Percentiles rank a stretch among this genome's conserved stretches.
Evolutionary conservation across 2,329 filamentous ascomycete species (phyloP).

Genomic region (Ploettnerulaceae sp.): DNA sequence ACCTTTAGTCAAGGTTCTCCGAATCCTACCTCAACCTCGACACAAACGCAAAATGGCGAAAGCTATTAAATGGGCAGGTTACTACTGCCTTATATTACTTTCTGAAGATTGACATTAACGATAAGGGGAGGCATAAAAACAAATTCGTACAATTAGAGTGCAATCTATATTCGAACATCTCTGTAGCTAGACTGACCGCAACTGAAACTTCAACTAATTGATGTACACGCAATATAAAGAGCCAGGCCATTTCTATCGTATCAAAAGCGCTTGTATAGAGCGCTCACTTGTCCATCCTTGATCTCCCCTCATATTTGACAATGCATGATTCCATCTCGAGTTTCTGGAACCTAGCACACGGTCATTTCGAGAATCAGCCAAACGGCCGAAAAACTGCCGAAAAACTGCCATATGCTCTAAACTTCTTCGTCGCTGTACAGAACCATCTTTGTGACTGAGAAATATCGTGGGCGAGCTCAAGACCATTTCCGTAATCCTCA

Average conservation of each 20-base stretch:
- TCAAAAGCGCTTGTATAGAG: neutral
- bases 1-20: too few relatives aligned
- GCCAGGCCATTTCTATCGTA: slow-evolving; percentile 7
- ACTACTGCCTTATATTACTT: too few relatives aligned
- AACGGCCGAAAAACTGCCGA: neutral
- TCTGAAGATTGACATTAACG: too few relatives aligned
- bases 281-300: neutral
- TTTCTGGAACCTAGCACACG: neutral
- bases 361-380: neutral
- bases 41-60: too few relatives aligned
- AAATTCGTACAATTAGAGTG: too few relatives aligned
- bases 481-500: neutral
- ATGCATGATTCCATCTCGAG: neutral
- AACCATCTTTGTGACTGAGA: neutral
- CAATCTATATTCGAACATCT: too few relatives aligned
- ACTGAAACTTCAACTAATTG: too few relatives aligned
- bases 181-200: too few relatives aligned
- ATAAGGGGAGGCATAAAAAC: too few relatives aligned
- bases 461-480: neutral
- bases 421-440: neutral
- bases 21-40: too few relatives aligned
- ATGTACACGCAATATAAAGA: slow-evolving; percentile 5
- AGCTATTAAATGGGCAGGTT: too few relatives aligned
- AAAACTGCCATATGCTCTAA: neutral
- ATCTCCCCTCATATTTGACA: neutral